Base-by-base conservation (phyloP, 305 asterid genomes). In the Nicotiana rustica region DNA sequence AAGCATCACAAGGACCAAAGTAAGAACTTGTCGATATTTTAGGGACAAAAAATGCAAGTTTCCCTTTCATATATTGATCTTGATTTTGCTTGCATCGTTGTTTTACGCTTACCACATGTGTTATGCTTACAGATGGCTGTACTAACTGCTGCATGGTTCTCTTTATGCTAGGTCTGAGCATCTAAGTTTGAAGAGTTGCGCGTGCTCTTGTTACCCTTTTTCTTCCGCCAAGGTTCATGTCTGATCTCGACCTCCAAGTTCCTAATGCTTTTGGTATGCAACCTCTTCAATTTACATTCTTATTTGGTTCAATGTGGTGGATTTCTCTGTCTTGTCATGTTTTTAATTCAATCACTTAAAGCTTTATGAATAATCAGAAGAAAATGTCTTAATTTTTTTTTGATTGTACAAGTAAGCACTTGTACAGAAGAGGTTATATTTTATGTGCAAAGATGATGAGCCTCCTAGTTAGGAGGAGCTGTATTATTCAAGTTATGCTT, bases 191-290 rank as follows among this genome's bases (percentile, higher is more conserved):
- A 55, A 64, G 59, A 62, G n/a, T 2, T 38, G 79, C 35, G 68
- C 12, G 79, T 36, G 10, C 41, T 82, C 78, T 12, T 41, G 13
- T 70, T 12, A 12, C 78, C 36, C 60, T 61, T 21, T 13, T 6
- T 15, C 41, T 18, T 66, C 82, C 64, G 77, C 77, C 78, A 66
- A 83, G 78, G 65, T 77, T 77, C 85, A 83, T 83, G 85, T 77
- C 82, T 83, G 85, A 83, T 78, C 64, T 83, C 49, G 82, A 83
- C 44, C 13, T 66, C 78, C 82, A 67, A 55, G 73, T 79, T 56
- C 85, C 85, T 19, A 77, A 75, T 77, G 70, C 85, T 77, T 77
- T 77, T 66, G 77, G 81, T 64, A 19, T 71, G 81, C 49, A 21
- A 15, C 52, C 41, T 25, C 59, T 25, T 71, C 49, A 59, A 25